phyloP scores from a whole-genome alignment of 805 yeast species.

The Sugiyamaella qingdaonensis region DNA sequence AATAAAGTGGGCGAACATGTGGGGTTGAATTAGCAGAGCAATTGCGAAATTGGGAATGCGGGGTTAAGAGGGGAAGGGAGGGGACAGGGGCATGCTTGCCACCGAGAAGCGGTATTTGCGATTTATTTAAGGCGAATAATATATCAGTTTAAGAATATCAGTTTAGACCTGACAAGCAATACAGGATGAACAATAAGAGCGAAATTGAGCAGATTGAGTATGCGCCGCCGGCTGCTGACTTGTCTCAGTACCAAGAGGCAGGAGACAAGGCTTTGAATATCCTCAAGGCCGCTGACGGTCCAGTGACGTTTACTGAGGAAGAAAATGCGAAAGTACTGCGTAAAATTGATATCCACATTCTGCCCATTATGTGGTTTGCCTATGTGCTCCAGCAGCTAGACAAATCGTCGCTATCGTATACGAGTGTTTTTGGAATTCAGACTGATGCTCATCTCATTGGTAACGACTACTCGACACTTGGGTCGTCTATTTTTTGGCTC shows the following conservation, averaged over 20 bases:
- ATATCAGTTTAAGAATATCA: too few species aligned
- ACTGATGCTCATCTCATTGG: slow-evolving; percentile 39
- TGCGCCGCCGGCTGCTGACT: not conserved
- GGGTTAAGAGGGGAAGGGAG: too few species aligned
- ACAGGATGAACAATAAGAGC: too few species aligned
- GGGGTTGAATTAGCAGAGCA: too few species aligned
- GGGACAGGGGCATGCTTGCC: too few species aligned
- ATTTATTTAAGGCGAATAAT: too few species aligned
- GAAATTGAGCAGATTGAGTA: not conserved
- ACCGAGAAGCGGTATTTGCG: too few species aligned
- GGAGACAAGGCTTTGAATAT: slow-evolving; percentile 11
- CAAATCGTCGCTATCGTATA: slow-evolving; percentile 47
- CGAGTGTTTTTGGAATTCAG: slow-evolving; percentile 47
- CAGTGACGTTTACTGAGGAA: slow-evolving; percentile 29
- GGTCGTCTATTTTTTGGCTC: slow-evolving; percentile 42
- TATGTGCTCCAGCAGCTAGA: slow-evolving; percentile 33
- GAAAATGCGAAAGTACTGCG: slow-evolving; percentile 25
- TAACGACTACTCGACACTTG: slow-evolving; percentile 40
- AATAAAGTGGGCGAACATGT: too few species aligned
- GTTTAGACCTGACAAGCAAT: too few species aligned
- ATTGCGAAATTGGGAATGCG: too few species aligned
- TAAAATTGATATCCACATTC: slow-evolving; percentile 20
- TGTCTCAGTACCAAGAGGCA: slow-evolving; percentile 27
- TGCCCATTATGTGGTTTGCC: slow-evolving; percentile 14
- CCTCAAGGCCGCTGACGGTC: slow-evolving; percentile 12